A percentile compares a stretch with the other conserved stretches of the same genome.
Evolutionary conservation across 2,329 filamentous ascomycete genomes (phyloP).

Genomic region (Pyrenophora tritici-repentis): DNA sequence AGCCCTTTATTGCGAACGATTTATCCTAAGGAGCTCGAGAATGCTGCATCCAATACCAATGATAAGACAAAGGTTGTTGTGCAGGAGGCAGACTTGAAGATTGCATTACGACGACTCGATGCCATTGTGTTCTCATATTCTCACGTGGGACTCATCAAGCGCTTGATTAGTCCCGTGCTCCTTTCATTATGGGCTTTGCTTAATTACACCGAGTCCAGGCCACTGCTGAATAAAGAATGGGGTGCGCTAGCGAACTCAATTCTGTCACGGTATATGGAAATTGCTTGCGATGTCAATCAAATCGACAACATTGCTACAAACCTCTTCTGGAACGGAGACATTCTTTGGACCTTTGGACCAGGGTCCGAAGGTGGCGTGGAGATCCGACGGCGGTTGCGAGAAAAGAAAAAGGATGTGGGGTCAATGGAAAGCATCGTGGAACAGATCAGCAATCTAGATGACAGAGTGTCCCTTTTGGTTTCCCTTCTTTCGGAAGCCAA

Average conservation of each 20-base stretch:
- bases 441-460: constrained; percentile 37
- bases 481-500: constrained; percentile 54
- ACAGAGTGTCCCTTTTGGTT: constrained; percentile 30
- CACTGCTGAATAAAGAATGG: constrained; percentile 37
- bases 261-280: constrained; percentile 57
- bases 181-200: constrained; percentile 67
- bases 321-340: constrained; percentile 60
- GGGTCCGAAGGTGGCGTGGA: constrained; percentile 58
- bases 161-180: constrained; percentile 64
- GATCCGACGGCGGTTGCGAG: constrained; percentile 67
- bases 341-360: constrained; percentile 60
- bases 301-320: constrained; percentile 58
- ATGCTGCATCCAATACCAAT: constrained; percentile 14
- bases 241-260: constrained; percentile 26
- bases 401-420: constrained; percentile 73
- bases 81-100: constrained; percentile 53
- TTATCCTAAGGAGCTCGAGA: constrained; percentile 47
- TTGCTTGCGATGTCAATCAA: constrained; percentile 59
- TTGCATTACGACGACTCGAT: constrained; percentile 60
- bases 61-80: constrained; percentile 56
- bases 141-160: constrained; percentile 67
- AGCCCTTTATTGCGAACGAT: constrained; percentile 61
- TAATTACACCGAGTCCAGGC: constrained; percentile 53
- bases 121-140: constrained; percentile 66
- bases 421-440: constrained; percentile 69